Conservation (phyloP, 2,329 filamentous ascomycete species). For the Neonectria ditissima region DNA sequence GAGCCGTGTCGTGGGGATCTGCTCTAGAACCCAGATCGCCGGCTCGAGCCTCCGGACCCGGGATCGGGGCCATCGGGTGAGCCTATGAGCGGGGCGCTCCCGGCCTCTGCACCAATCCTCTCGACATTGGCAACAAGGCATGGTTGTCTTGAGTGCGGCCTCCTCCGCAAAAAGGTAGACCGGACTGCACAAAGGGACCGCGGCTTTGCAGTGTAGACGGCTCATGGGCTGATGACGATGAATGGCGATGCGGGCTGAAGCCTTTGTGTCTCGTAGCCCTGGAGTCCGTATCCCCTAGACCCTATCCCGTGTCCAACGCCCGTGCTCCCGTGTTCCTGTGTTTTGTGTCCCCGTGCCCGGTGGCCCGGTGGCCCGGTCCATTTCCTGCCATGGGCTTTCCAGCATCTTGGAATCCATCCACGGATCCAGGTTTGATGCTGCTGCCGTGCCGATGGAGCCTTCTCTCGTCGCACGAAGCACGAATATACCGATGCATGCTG, state of each 20-base stretch:
- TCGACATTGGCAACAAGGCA: slow-evolving; percentile 1
- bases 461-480: neutral
- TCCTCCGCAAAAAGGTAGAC: neutral
- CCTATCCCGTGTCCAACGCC: neutral
- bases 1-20: slow-evolving; percentile 10
- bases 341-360: neutral
- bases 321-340: neutral
- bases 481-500: slow-evolving; percentile 13
- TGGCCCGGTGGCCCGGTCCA: neutral
- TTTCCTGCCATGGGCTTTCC: slow-evolving; percentile 14
- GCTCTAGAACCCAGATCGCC: slow-evolving; percentile 41
- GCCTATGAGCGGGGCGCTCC: slow-evolving; percentile 11
- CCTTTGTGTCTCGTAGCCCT: neutral
- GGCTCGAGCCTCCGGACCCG: slow-evolving; percentile 30
- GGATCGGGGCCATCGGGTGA: slow-evolving; percentile 39
- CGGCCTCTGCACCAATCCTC: slow-evolving; percentile 16
- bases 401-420: slow-evolving; percentile 15
- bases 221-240: slow-evolving; percentile 9
- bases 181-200: slow-evolving; percentile 9
- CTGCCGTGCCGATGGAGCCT: neutral
- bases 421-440: slow-evolving; percentile 2
- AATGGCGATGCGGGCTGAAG: neutral
- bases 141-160: slow-evolving; percentile 6
- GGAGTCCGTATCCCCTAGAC: neutral
- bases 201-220: slow-evolving; percentile 13